Base-by-base conservation (phyloP, 805 yeast species). In the Maudiozyma turicensis region DNA sequence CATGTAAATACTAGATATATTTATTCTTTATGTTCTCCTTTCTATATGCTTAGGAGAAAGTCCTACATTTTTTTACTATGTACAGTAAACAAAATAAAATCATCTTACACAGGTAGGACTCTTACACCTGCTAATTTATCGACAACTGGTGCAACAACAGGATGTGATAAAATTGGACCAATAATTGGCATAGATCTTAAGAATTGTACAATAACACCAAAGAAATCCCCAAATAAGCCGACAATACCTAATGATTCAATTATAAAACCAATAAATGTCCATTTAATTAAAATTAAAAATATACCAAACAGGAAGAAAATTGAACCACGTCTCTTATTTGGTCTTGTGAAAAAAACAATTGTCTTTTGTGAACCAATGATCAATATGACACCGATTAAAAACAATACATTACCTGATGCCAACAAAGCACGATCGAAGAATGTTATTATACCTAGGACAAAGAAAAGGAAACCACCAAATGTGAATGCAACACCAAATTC, bases 401-500 rank as follows among this genome's bases (percentile, higher is more conserved):
- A 85, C 44, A 88, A 63, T 47, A 78, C 76, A 64, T 93, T 91
- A 14, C 98, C 98, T 61, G 93, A 75, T 1, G 97, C 96, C 52
- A 91, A 73, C 37, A 91, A 72, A 0, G 95, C 90, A 8, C 95
- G 74, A 63, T 93, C 97, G 61, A 93, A 93, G 54, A 91, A 80
- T 14, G 95, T 78, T 59, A 89, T 58, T 32, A 91, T 75, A 6
- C 99, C 99, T 20, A 91, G 71, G 5, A 86, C 60, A 66, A 93
- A 85, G 62, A 88, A 82, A 29, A 85, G 61, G 45, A 83, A 77
- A 8, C 82, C 96, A 34, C 84, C 85, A 14, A 95, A 89, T 4
- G 96, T 86, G 73, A 89, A 84, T 2, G 87, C 96, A 15, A 87
- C 96, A 37, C 98, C 98, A 60, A 84, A 81, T 68, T 89, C 95